Conservation (phyloP, 305 asterid genomes). For the Rubia tinctorum region DNA sequence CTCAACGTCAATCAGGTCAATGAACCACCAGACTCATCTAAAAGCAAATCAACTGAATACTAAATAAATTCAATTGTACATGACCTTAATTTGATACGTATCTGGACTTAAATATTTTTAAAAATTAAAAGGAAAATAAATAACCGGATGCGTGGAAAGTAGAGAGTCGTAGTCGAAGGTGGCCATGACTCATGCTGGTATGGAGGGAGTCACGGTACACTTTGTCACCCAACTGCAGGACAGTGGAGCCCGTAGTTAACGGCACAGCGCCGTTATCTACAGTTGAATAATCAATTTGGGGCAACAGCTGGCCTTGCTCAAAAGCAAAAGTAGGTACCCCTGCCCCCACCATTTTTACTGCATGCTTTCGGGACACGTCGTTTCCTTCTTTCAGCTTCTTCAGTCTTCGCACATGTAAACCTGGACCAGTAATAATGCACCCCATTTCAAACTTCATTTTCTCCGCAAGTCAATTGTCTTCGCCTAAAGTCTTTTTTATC, state of each 20-base stretch:
- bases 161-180: conserved; percentile 4
- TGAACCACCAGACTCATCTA: no score
- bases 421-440: conserved; percentile 5
- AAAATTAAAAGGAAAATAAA: not conserved
- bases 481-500: no score
- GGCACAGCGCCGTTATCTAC: conserved; percentile 17
- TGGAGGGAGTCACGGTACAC: conserved; percentile 12
- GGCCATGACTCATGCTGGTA: conserved; percentile 17
- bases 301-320: conserved; percentile 17
- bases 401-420: conserved; percentile 9
- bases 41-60: no score
- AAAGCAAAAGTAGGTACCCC: not conserved
- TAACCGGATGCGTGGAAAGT: conserved; percentile 26
- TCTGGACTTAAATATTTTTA: no score
- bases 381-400: not conserved
- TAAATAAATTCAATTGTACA: no score
- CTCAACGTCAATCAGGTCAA: no score
- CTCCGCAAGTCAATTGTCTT: not conserved
- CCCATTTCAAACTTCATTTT: not conserved
- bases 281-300: conserved; percentile 19
- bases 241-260: conserved; percentile 14
- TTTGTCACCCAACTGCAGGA: conserved; percentile 17
- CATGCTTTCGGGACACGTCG: conserved; percentile 18
- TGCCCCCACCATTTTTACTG: conserved; percentile 9
- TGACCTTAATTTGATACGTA: no score